Evolutionary conservation across 179 eudicot species (phyloP), one percentile per base, ranked within the genome.

Genomic region (Patellifolia procumbens): DNA sequence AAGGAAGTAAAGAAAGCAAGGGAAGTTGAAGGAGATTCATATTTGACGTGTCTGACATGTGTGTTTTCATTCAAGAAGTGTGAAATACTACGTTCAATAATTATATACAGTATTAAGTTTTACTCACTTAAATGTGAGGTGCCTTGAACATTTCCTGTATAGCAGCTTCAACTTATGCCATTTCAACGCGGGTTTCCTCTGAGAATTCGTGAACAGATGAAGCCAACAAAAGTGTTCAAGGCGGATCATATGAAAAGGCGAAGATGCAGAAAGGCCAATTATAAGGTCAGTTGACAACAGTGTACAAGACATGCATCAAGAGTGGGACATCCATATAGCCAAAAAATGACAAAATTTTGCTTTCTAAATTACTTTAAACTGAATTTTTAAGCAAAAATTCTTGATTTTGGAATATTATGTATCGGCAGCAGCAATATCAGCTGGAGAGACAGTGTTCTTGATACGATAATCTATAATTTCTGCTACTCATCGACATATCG

Each of bases 111-210:
- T 46, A 17, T 24, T 15, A n/a, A 72, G 46, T 16, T 39, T 56
- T 24, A 78, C 89, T 86, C 76, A 93, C 99, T 83, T 90, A 97
- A 80, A 95, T 86, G 80, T 96, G 99, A 86, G 98, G 99, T 72
- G 99, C 98, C 82, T 93, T 97, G 83, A 96, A 96, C 98, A 96
- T 93, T 83, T 96, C 99, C 80, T 91, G 89, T 75, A 93, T 96
- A 34, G 99, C 98, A 80, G 94, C 94, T 82, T 93, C 94, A 76
- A 96, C 90, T 72, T 96, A 98, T 51, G 85, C 66, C 94, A 96
- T 89, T 66, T 92, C 91, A 58, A 93, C 94, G 22, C 80, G 86
- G 32, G 83, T 60, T 79, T 90, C 90, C 74, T 83, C 99, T 95
- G 89, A 61, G 82, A 67, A 72, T 42, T 66, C 49, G 42, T 49